These are phyloP conservation scores for Lactarius evosmus DNA, from an alignment of 768 basidiomycete species.

Conservation along the genomic window DNA sequence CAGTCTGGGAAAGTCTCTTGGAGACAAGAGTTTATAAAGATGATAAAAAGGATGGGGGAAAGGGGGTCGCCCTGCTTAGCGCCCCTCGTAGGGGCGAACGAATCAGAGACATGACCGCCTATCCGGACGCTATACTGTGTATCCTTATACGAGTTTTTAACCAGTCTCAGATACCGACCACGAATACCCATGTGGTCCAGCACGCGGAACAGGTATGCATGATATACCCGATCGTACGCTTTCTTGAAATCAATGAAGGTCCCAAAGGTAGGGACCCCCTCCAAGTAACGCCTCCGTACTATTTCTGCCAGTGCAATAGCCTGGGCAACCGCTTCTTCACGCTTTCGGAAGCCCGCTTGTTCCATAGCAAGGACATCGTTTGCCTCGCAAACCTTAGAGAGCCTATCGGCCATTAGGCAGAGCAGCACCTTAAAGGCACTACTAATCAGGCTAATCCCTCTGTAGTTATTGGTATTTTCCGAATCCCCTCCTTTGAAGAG, in stretches of 20 bases:
- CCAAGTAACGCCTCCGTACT: slow-evolving; percentile 1
- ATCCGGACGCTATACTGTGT: background rate
- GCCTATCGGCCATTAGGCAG: slow-evolving; percentile 13
- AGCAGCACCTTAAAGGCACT: slow-evolving; percentile 21
- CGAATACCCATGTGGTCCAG: slow-evolving; percentile 12
- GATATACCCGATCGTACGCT: slow-evolving; percentile 24
- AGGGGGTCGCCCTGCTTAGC: slow-evolving; percentile 26
- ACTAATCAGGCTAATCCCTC: slow-evolving; percentile 25
- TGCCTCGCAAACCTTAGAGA: background rate
- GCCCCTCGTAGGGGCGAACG: slow-evolving; percentile 13
- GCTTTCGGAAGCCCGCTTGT: slow-evolving; percentile 22
- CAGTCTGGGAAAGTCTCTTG: no score
- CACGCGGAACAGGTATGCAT: slow-evolving; percentile 19
- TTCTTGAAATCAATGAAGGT: slow-evolving; percentile 28
- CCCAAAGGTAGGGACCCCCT: background rate
- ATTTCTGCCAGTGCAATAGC: slow-evolving; percentile 23
- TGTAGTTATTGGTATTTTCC: slow-evolving; percentile 19
- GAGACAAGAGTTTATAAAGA: slow-evolving; percentile 21
- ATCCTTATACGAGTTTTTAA: slow-evolving; percentile 4
- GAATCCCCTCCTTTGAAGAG: slow-evolving; percentile 25
- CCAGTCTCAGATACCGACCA: background rate
- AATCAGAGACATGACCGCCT: background rate
- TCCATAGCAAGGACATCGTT: background rate
- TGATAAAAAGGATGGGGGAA: slow-evolving; percentile 24
- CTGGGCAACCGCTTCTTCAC: slow-evolving; percentile 27